These are phyloP conservation scores for Ecytonucleospora hepatopenaei DNA, from an alignment of 371 early-diverging fungal genomes.

Conservation along the genomic window DNA sequence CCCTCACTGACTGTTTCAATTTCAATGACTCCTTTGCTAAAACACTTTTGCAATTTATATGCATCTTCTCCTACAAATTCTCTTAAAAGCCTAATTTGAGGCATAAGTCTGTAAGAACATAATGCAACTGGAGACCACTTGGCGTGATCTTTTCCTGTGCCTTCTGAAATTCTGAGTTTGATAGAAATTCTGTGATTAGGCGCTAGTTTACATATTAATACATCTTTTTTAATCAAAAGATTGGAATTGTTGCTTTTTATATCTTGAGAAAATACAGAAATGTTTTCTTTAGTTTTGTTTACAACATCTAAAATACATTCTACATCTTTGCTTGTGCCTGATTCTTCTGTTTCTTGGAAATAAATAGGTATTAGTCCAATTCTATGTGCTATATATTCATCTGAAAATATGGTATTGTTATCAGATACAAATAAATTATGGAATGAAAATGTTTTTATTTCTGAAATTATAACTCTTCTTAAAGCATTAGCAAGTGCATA, in stretches of 20 bases:
- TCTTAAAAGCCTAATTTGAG: conserved; percentile 70
- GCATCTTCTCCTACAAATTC: conserved; percentile 76
- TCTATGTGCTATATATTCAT: conserved; percentile 92
- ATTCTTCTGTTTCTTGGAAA: no score
- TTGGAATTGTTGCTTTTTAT: conserved; percentile 65
- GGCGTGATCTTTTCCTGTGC: conserved; percentile 84
- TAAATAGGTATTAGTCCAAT: conserved; percentile 89
- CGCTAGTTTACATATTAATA: conserved; percentile 80
- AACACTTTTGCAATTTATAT: conserved; percentile 71
- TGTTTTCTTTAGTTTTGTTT: conserved; percentile 30
- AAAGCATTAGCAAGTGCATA: conserved; percentile 72
- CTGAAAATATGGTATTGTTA: conserved; percentile 85
- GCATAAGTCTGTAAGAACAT: conserved; percentile 71
- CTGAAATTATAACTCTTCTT: conserved; percentile 82
- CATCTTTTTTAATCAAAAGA: conserved; percentile 70
- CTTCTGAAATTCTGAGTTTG: conserved; percentile 76
- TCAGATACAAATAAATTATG: conserved; percentile 83
- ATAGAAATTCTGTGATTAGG: conserved; percentile 79
- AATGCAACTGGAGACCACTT: conserved; percentile 93
- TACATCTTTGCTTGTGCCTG: conserved; percentile 65
- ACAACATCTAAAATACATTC: conserved; percentile 59
- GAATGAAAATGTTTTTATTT: conserved; percentile 96
- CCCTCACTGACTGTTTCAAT: conserved; percentile 60
- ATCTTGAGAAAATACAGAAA: conserved; percentile 65
- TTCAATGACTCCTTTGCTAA: conserved; percentile 75